Evolutionary conservation across 1,284 basidiomycete species (phyloP).

Genomic region (Apiotrichum mycotoxinovorans): DNA sequence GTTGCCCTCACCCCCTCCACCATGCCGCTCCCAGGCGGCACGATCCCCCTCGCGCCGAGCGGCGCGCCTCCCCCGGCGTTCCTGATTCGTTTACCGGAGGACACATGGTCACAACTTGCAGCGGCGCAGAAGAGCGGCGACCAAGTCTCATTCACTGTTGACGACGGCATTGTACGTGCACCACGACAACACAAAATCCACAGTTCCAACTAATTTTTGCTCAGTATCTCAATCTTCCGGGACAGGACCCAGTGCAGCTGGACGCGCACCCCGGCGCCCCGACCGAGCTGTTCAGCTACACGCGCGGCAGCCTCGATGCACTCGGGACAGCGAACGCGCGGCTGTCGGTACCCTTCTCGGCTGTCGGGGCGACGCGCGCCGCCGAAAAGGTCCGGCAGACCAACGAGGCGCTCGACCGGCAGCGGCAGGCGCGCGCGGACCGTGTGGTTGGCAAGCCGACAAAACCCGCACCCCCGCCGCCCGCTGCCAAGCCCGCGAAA

Average conservation of each 20-base stretch:
- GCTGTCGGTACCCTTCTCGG: constrained; percentile 31
- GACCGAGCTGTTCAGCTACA: constrained; percentile 30
- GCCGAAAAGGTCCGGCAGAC: constrained; percentile 34
- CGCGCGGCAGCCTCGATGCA: constrained; percentile 17
- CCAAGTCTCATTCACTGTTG: constrained; percentile 24
- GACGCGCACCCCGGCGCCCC: constrained; percentile 23
- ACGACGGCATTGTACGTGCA: constrained; percentile 29
- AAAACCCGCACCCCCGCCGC: neutral
- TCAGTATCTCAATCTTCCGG: constrained; percentile 31
- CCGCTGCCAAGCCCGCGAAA: constrained; percentile 14
- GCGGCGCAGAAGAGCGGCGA: constrained; percentile 11
- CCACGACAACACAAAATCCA: neutral
- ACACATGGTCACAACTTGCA: constrained; percentile 30
- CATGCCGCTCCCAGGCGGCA: constrained; percentile 28
- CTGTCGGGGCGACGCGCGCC: constrained; percentile 22
- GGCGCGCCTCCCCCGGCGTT: constrained; percentile 24
- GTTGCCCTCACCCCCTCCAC: neutral
- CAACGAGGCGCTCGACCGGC: constrained; percentile 28
- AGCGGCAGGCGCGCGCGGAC: constrained; percentile 28
- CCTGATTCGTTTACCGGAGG: constrained; percentile 39
- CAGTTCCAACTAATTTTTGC: too few species aligned
- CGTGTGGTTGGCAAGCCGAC: constrained; percentile 22
- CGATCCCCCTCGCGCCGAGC: constrained; percentile 19
- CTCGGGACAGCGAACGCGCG: constrained; percentile 39
- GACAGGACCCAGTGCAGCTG: constrained; percentile 24